A percentile compares a stretch with the other conserved stretches of the same genome.
Conservation (phyloP, 202 grass and related monocot genomes). For the Zoysia matrella region DNA sequence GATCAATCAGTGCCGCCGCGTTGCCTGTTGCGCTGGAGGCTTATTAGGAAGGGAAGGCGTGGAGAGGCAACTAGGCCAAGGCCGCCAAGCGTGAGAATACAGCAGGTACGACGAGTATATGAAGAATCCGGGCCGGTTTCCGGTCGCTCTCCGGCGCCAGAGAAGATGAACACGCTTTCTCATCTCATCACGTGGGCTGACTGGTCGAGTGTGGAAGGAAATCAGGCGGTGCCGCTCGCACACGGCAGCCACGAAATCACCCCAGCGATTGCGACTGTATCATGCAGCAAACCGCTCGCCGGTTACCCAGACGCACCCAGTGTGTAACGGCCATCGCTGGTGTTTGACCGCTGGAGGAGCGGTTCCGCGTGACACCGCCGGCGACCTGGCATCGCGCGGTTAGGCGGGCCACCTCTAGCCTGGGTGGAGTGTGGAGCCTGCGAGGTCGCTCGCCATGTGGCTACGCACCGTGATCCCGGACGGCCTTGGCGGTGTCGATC, state of each 20-base stretch:
- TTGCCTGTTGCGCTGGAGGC: neutral
- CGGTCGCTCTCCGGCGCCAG: conserved; percentile 26
- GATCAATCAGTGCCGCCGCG: neutral
- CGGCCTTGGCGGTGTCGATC: neutral
- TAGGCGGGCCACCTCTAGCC: neutral
- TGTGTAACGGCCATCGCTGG: no score
- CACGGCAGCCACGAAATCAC: neutral
- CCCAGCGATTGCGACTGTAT: no score
- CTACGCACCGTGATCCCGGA: no score
- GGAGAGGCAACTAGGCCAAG: neutral
- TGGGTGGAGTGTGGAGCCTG: no score
- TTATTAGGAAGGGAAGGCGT: neutral
- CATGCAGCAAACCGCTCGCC: no score
- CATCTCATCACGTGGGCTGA: neutral
- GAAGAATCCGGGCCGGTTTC: neutral
- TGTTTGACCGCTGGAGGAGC: no score
- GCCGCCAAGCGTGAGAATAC: neutral
- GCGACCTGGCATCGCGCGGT: neutral
- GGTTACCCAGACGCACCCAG: no score
- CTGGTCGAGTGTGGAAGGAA: neutral
- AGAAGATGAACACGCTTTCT: conserved; percentile 27
- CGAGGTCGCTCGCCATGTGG: no score
- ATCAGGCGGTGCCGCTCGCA: neutral
- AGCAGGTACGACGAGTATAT: neutral
- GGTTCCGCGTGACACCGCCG: no score